phyloP scores from a whole-genome alignment of 2,329 filamentous ascomycete species.

The Waltergamsia citrina region DNA sequence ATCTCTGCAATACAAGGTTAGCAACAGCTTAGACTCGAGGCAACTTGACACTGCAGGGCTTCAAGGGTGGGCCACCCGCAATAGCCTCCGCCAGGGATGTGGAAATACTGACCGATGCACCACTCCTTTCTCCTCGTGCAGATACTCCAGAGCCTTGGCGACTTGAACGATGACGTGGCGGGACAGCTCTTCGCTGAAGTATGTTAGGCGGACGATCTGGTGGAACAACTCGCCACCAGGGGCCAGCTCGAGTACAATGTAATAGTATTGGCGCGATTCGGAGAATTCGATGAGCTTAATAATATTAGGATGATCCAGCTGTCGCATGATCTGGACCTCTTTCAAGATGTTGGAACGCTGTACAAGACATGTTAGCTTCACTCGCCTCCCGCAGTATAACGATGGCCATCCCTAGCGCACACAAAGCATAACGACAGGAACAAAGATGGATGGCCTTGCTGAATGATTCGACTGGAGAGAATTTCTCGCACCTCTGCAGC shows the following conservation, averaged over 20 bases:
- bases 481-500: conserved; percentile 84
- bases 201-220: conserved; percentile 94
- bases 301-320: conserved; percentile 93
- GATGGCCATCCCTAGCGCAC: conserved; percentile 9
- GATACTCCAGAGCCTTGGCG: conserved; percentile 84
- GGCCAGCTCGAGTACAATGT: conserved; percentile 90
- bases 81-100: no score
- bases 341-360: conserved; percentile 96
- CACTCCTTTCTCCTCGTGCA: conserved; percentile 90
- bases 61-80: no score
- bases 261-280: conserved; percentile 92
- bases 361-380: conserved; percentile 13
- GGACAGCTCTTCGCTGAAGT: conserved; percentile 93
- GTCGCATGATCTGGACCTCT: conserved; percentile 97
- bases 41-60: no score
- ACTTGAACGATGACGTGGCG: conserved; percentile 93
- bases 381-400: conserved; percentile 5
- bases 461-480: conserved; percentile 16
- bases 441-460: conserved; percentile 10
- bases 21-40: no score
- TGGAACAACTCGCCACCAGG: conserved; percentile 96
- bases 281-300: conserved; percentile 89
- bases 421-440: conserved; percentile 12
- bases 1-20: conserved; percentile 47
- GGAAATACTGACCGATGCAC: conserved; percentile 73